Conservation (phyloP, 116 monocot genomes). For the Dioscorea cayenensis region DNA sequence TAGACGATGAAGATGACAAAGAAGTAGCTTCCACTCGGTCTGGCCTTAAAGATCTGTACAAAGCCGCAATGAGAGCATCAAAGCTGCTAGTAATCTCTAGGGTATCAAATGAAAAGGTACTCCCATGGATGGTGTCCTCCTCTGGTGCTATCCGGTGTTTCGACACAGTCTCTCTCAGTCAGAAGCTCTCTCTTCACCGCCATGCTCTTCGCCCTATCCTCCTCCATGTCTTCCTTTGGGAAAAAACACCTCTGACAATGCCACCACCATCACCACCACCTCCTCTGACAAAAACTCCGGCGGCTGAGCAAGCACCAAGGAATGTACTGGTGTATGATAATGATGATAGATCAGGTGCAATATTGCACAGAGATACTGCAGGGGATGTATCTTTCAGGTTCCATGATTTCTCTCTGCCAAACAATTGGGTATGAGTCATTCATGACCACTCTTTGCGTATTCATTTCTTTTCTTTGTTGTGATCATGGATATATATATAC, state of each 20-base stretch:
- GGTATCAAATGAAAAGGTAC: constrained; percentile 73
- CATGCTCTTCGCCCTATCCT: constrained; percentile 64
- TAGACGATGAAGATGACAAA: constrained; percentile 36
- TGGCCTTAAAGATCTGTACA: constrained; percentile 52
- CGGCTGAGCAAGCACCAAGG: no score
- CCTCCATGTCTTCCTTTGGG: constrained; percentile 73
- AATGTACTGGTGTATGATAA: not conserved
- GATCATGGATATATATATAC: not conserved
- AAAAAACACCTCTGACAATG: constrained; percentile 3
- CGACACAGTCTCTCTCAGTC: constrained; percentile 88
- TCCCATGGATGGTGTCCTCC: constrained; percentile 85
- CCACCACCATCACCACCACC: not conserved
- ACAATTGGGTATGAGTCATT: constrained; percentile 36
- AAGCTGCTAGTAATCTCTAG: constrained; percentile 71
- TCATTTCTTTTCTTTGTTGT: no score
- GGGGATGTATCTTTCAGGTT: constrained; percentile 49
- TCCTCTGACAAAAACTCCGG: not conserved
- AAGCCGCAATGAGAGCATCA: constrained; percentile 39
- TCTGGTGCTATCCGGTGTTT: constrained; percentile 75
- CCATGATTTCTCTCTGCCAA: constrained; percentile 42
- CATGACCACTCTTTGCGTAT: no score
- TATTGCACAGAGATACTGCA: constrained; percentile 13
- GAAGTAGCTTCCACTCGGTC: constrained; percentile 48
- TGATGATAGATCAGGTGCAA: constrained; percentile 3
- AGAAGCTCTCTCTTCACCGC: constrained; percentile 79